Percentiles rank a stretch among this genome's conserved stretches.
Evolutionary conservation across 441 rosid genomes (phyloP).

Genomic region (Gossypium davidsonii): DNA sequence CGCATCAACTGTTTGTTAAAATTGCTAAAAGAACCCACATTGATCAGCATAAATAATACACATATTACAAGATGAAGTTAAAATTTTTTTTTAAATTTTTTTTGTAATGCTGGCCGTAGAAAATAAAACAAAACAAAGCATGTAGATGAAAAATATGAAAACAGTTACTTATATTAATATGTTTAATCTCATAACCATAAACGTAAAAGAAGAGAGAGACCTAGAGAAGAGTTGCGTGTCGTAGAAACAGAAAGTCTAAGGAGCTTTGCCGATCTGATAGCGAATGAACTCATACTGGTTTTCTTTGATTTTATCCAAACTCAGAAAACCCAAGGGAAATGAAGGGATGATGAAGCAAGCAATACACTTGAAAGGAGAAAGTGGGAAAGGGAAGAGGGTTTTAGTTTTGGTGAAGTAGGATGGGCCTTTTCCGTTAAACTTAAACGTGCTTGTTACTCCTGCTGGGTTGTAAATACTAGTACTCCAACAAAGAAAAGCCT

Average conservation of each 20-base stretch:
- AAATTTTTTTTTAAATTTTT: background rate
- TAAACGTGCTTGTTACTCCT: background rate
- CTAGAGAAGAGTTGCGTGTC: conserved; percentile 23
- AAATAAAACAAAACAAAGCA: background rate
- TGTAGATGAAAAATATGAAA: background rate
- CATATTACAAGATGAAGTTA: background rate
- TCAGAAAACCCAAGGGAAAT: background rate
- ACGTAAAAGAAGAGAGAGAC: conserved; percentile 19
- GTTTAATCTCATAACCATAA: background rate
- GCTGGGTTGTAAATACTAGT: background rate
- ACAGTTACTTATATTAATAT: background rate
- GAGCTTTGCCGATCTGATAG: conserved; percentile 32
- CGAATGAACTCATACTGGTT: conserved; percentile 32
- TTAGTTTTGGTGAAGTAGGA: background rate
- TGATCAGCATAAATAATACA: background rate
- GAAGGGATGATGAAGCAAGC: background rate
- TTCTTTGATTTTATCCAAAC: background rate
- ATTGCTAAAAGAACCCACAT: conserved; percentile 6
- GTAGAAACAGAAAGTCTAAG: conserved; percentile 26
- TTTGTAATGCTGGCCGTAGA: background rate
- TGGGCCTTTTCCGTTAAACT: background rate
- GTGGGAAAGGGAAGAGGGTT: background rate
- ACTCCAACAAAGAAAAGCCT: background rate
- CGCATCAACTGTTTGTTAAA: conserved; percentile 16
- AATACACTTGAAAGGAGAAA: background rate